phyloP scores from a whole-genome alignment of 2,329 filamentous ascomycete genomes.

The Calonectria pseudoturangicola region DNA sequence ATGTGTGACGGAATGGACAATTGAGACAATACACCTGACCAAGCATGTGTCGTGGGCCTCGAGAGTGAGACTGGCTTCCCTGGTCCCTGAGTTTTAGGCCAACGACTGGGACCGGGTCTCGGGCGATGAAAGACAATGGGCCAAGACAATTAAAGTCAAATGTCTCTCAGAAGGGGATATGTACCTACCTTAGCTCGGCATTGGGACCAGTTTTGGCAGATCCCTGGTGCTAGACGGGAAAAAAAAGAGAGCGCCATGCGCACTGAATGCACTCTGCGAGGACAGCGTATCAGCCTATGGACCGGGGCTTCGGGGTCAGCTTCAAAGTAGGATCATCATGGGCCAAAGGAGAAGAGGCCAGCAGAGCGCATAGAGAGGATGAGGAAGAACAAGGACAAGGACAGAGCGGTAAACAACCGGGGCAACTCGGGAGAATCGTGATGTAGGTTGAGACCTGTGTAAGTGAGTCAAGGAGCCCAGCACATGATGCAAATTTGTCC shows the following conservation, averaged over 20 bases:
- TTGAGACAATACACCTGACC: slow-evolving; percentile 2
- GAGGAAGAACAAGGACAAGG: not conserved
- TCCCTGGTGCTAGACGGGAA: not conserved
- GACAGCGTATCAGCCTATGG: not conserved
- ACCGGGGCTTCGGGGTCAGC: not conserved
- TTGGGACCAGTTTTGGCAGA: slow-evolving; percentile 14
- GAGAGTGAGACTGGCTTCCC: slow-evolving; percentile 11
- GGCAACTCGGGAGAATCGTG: slow-evolving; percentile 13
- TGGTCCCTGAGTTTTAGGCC: slow-evolving; percentile 19
- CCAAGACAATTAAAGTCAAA: slow-evolving; percentile 13
- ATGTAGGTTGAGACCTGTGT: not conserved
- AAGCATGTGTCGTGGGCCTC: not conserved
- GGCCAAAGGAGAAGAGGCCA: too few relatives aligned
- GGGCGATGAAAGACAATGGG: slow-evolving; percentile 27
- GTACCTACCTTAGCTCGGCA: slow-evolving; percentile 38
- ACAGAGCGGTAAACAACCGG: not conserved
- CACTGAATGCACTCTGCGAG: slow-evolving; percentile 7
- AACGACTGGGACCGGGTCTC: slow-evolving; percentile 19
- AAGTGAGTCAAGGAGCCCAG: not conserved
- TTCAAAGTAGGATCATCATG: not conserved
- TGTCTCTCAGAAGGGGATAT: slow-evolving; percentile 18
- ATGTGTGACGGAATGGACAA: not conserved
- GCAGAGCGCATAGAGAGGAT: not conserved
- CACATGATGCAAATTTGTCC: too few relatives aligned
- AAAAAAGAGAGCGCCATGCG: not conserved